Conservation (phyloP, 768 basidiomycete genomes). For the Naganishia kalamii region DNA sequence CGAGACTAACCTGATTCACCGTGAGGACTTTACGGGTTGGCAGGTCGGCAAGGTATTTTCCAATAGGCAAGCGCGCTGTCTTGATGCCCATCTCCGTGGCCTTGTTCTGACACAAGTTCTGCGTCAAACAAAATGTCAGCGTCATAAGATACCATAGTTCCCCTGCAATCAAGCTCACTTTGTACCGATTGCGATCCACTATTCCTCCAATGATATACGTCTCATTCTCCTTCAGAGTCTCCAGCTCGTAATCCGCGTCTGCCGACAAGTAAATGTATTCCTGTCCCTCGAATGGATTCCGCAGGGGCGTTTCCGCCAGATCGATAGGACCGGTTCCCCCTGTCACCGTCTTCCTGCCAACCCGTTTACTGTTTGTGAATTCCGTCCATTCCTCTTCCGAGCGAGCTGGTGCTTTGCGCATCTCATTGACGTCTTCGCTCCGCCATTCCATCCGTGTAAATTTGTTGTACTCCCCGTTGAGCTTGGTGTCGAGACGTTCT, state of each 20-base stretch:
- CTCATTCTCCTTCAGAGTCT: slow-evolving; percentile 72
- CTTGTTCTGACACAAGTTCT: slow-evolving; percentile 87
- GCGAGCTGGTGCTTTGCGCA: background rate
- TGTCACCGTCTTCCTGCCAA: background rate
- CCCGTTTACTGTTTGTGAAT: background rate
- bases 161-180: slow-evolving; percentile 51
- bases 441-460: slow-evolving; percentile 60
- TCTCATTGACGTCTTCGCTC: slow-evolving; percentile 7
- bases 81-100: slow-evolving; percentile 66
- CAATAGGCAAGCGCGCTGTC: slow-evolving; percentile 87
- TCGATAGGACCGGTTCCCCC: background rate
- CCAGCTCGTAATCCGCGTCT: slow-evolving; percentile 78
- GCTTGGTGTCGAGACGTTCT: slow-evolving; percentile 59
- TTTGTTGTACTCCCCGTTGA: slow-evolving; percentile 63
- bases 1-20: slow-evolving; percentile 65
- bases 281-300: slow-evolving; percentile 32
- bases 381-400: slow-evolving; percentile 4
- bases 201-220: slow-evolving; percentile 94
- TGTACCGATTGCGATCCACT: slow-evolving; percentile 92
- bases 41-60: slow-evolving; percentile 75
- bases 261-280: slow-evolving; percentile 87
- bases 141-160: background rate
- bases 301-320: slow-evolving; percentile 17
- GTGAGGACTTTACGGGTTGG: slow-evolving; percentile 91
- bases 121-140: slow-evolving; percentile 1